Evolutionary conservation across 148 eudicot genomes (phyloP).

Genomic region (Polygonum maritimum): DNA sequence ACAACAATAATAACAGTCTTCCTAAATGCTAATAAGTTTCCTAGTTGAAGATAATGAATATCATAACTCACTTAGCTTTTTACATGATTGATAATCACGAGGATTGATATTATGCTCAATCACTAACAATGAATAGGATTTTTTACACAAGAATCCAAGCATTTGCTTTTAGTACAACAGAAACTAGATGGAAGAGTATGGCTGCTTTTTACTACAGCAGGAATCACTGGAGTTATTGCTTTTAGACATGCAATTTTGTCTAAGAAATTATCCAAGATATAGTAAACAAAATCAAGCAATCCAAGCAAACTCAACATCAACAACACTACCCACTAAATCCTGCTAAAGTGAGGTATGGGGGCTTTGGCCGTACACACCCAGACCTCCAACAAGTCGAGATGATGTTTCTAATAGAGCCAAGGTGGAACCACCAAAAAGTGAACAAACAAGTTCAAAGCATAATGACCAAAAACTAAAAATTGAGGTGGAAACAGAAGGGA

Average conservation of each 20-base stretch:
- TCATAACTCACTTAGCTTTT: background rate
- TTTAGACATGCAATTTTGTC: conserved; percentile 2
- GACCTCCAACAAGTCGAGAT: no score
- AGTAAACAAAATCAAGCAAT: background rate
- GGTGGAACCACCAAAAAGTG: no score
- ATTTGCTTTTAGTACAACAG: background rate
- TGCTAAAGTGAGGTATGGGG: no score
- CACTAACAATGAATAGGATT: background rate
- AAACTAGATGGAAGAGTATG: background rate
- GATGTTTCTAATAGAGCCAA: no score
- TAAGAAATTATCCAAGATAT: background rate
- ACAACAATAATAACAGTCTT: background rate
- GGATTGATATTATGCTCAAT: background rate
- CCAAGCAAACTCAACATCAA: background rate
- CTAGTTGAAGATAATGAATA: background rate
- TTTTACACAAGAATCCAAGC: background rate
- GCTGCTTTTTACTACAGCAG: no score
- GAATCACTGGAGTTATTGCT: no score
- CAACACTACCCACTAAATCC: no score
- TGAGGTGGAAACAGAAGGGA: no score
- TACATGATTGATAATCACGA: background rate
- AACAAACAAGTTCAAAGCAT: no score
- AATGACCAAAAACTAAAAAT: no score
- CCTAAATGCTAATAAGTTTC: background rate
- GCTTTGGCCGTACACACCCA: no score